Evolutionary conservation across 106 monocot genomes (phyloP).

Genomic region (Vanilla planifolia): DNA sequence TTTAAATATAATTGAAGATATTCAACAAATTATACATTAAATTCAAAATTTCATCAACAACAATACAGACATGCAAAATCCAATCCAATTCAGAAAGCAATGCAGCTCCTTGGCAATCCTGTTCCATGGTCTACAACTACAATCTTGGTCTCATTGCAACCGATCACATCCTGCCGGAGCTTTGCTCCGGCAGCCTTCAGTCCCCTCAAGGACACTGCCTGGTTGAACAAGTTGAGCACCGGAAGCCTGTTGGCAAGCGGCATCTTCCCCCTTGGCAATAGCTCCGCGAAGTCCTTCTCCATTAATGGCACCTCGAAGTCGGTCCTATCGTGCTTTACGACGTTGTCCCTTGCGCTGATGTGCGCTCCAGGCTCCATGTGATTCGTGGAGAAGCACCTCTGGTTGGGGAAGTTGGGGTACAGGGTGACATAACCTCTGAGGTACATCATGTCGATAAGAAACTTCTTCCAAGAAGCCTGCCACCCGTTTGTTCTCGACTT

Average conservation of each 20-base stretch:
- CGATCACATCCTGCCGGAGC: slow-evolving; percentile 74
- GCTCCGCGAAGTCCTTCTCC: slow-evolving; percentile 61
- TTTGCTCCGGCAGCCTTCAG: slow-evolving; percentile 88
- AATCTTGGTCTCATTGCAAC: slow-evolving; percentile 44
- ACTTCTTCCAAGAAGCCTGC: slow-evolving; percentile 99
- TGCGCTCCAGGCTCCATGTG: slow-evolving; percentile 99
- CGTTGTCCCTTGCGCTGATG: slow-evolving; percentile 92
- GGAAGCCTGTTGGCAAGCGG: slow-evolving; percentile 73
- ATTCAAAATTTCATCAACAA: too few species aligned
- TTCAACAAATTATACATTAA: too few species aligned
- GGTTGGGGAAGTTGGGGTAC: slow-evolving; percentile 91
- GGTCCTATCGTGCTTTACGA: slow-evolving; percentile 60
- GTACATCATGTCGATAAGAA: slow-evolving; percentile 95
- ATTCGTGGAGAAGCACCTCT: slow-evolving; percentile 93
- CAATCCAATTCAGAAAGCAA: slow-evolving; percentile 47
- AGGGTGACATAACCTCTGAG: slow-evolving; percentile 86
- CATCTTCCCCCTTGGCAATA: slow-evolving; percentile 71
- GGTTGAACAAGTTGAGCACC: slow-evolving; percentile 89
- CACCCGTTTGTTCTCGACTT: slow-evolving; percentile 89
- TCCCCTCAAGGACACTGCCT: slow-evolving; percentile 62
- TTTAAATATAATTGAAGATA: too few species aligned
- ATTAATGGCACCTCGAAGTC: slow-evolving; percentile 97
- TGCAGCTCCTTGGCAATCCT: slow-evolving; percentile 81
- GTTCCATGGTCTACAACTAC: slow-evolving; percentile 63
- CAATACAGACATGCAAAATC: too few species aligned